Evolutionary conservation across 352 stramenopile species (phyloP), one percentile per base, ranked within the genome.

Genomic region (Thalassiosira mediterranea): DNA sequence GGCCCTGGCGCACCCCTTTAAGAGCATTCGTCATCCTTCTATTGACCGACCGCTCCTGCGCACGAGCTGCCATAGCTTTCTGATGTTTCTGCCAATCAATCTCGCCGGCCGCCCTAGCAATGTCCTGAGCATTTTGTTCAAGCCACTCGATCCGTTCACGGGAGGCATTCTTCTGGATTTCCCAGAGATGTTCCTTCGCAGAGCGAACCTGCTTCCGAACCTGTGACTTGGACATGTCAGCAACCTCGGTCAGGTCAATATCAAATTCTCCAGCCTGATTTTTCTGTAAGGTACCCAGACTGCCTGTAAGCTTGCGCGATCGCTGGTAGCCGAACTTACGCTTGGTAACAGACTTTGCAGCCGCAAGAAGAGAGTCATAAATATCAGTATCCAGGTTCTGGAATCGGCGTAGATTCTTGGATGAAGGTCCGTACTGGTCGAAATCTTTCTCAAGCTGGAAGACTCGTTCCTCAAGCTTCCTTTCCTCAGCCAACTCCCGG

Each of bases 241-340:
- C 3, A 0, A 46, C 17, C 29, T 75, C 54, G 7, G 25, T 44
- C 19, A 58, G 5, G 17, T 38, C 1, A 26, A 67, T 40, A 3
- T 46, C 32, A 23, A 31, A 25, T 26, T 48, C 42, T 26, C 4
- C 1, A 21, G n/a, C 26, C 23, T 64, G 38, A 5, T 57, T 11
- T 7, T 5, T 56, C 40, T 57, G 21, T 10, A n/a, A 37, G 17
- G 21, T 7, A 23, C 26, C 23, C 13, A 48, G n/a, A 8, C 8
- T 21, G 10, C 5, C 5, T n/a, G 56, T 59, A 7, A 76, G 23
- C n/a, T 56, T 42, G 7, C 13, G 48, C 13, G 67, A 76, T 17
- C 67, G 40, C 17, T 70, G 40, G 34, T 70, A 76, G 13, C 56
- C 63, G 31, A 48, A 72, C 28, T 72, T 63, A 25, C 46, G 25